Conservation (phyloP, 129 eudicot species). For the Artemisia argyi region DNA sequence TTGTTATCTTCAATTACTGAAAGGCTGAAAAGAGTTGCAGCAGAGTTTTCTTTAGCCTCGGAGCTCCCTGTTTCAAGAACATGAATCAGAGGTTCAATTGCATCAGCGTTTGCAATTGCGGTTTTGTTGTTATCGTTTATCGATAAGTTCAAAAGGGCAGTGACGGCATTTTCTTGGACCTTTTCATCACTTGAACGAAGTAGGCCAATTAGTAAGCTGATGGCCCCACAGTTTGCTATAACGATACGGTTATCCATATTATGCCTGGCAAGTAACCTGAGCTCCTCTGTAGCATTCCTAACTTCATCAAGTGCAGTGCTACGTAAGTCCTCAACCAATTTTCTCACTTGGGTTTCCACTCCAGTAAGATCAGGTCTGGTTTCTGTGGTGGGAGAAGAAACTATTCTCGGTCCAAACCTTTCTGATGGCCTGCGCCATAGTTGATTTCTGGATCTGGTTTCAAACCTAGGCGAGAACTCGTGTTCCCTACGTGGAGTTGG, state of each 20-base stretch:
- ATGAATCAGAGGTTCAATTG: constrained; percentile 83
- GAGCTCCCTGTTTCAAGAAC: constrained; percentile 80
- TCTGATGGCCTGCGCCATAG: constrained; percentile 73
- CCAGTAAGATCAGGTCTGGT: constrained; percentile 58
- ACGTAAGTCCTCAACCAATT: constrained; percentile 61
- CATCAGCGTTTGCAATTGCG: constrained; percentile 70
- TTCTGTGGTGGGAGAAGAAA: constrained; percentile 59
- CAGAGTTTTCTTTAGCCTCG: constrained; percentile 88
- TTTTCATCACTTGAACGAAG: constrained; percentile 65
- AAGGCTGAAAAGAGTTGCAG: constrained; percentile 92
- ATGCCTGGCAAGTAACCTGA: constrained; percentile 73
- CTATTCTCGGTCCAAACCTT: constrained; percentile 52
- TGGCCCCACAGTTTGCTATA: constrained; percentile 73
- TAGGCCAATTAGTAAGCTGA: constrained; percentile 52
- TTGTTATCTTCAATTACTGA: constrained; percentile 84
- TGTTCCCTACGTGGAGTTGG: constrained; percentile 52
- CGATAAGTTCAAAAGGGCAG: constrained; percentile 85
- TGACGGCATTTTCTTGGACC: constrained; percentile 85
- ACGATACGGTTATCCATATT: constrained; percentile 81
- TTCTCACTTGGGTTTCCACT: constrained; percentile 62
- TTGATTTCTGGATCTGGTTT: constrained; percentile 49
- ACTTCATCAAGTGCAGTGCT: constrained; percentile 47
- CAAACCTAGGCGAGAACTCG: constrained; percentile 55
- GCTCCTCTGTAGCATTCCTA: constrained; percentile 54
- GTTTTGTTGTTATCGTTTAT: constrained; percentile 82